Evolutionary conservation across 1,284 basidiomycete species (phyloP), one percentile per base, ranked within the genome.

Genomic region (Austroboletus novae-zelandiae): DNA sequence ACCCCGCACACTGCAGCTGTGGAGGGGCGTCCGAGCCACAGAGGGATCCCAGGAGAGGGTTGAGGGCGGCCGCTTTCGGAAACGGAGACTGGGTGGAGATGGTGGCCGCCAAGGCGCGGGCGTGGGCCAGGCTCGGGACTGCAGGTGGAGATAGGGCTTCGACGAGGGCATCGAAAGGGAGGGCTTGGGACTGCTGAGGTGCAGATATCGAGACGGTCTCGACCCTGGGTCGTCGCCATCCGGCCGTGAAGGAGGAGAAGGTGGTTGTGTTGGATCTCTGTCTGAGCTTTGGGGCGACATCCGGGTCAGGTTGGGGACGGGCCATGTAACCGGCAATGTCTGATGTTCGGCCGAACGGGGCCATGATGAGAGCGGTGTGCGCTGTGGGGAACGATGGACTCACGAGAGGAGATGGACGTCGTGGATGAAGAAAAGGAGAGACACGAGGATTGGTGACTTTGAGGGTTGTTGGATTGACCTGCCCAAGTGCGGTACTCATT

Each of bases 1-100:
- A 88, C 0, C 87, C 87, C 1, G 81, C 77, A 9, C 76, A 77
- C 61, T 86, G 85, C 6, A 89, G 54, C 0, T 78, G 66, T 0
- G 74, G 53, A 1, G 86, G 83, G 1, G 76, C 72, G 18, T 79
- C 72, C 31, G 70, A 53, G 14, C 63, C 58, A 61, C 87, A 90
- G 7, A 90, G 71, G 2, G 75, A 74, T 4, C 72, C 73, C 3
- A 89, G 68, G 49, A 89, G 74, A 15, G 83, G 80, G 50, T 75
- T 77, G 10, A 89, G 67, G 10, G 61, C 55, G 13, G 74, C 65
- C 40, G 70, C 64, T 39, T 66, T 70, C 10, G 81, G 83, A 30
- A 80, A 66, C 1, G 81, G 80, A 2, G 80, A 79, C 8, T 73
- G 70, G 4, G 67, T 73, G 14, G 72, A 57, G 40, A 84, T 67